A percentile compares a stretch with the other conserved stretches of the same genome.
phyloP scores from a whole-genome alignment of 371 early-diverging fungal genomes.

The Batkoa obscura region DNA sequence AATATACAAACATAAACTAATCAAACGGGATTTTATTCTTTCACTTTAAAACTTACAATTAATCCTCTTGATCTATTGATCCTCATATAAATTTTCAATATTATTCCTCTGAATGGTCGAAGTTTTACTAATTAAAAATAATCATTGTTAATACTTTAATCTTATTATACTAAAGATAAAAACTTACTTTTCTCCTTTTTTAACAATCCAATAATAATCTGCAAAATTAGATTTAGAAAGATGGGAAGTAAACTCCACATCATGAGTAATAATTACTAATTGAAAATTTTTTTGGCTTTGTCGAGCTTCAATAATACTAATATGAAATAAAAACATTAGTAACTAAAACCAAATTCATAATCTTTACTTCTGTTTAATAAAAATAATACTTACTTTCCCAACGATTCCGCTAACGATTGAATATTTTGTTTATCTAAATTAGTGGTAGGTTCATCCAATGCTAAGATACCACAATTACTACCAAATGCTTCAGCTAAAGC shows the following conservation, averaged over 20 bases:
- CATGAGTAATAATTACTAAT: conserved; percentile 98
- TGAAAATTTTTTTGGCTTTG: conserved; percentile 83
- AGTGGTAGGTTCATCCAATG: conserved; percentile 99
- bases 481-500: conserved; percentile 97
- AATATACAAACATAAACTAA: too few species aligned
- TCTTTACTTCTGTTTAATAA: too few species aligned
- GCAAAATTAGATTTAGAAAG: conserved; percentile 59
- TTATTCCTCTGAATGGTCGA: too few species aligned
- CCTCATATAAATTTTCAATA: too few species aligned
- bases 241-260: conserved; percentile 88
- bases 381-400: conserved; percentile 34
- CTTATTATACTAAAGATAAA: background rate
- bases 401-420: conserved; percentile 68
- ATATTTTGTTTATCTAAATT: conserved; percentile 95
- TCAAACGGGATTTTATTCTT: too few species aligned
- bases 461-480: conserved; percentile 86
- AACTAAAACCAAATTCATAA: background rate
- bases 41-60: too few species aligned
- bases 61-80: too few species aligned
- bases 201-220: conserved; percentile 67
- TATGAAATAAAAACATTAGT: background rate
- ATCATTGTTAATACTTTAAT: too few species aligned
- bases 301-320: conserved; percentile 57
- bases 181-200: conserved; percentile 43
- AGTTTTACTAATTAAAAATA: too few species aligned